These are phyloP conservation scores for Boletus subparvulus DNA, from an alignment of 768 basidiomycete species.

Conservation along the genomic window DNA sequence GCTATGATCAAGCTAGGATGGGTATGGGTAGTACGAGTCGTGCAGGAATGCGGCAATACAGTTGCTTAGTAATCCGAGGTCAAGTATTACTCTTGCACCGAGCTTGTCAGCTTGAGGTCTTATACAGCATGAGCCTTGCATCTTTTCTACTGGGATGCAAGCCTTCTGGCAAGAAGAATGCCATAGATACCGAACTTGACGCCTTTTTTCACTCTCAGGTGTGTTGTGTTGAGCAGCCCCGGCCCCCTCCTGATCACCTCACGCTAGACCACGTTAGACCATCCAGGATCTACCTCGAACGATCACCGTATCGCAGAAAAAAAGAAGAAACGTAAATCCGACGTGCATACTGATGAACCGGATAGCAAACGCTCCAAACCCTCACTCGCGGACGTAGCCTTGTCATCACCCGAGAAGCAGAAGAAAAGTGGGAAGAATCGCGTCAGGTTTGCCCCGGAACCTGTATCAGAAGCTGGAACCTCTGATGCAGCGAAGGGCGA, in stretches of 20 bases:
- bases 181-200: constrained; percentile 62
- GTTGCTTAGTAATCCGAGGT: too few relatives aligned
- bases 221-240: constrained; percentile 17
- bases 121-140: constrained; percentile 50
- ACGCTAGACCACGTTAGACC: constrained; percentile 6
- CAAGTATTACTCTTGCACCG: too few relatives aligned
- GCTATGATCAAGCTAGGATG: too few relatives aligned
- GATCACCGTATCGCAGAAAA: background rate
- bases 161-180: constrained; percentile 36
- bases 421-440: constrained; percentile 14
- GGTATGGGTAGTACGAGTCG: too few relatives aligned
- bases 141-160: constrained; percentile 46
- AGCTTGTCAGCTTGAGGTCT: too few relatives aligned
- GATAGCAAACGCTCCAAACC: constrained; percentile 19
- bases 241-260: constrained; percentile 6
- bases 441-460: background rate
- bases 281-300: constrained; percentile 3
- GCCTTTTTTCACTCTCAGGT: constrained; percentile 59
- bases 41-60: too few relatives aligned
- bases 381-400: constrained; percentile 7
- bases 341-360: constrained; percentile 14
- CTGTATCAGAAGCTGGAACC: background rate
- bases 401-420: constrained; percentile 11
- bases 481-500: background rate
- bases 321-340: constrained; percentile 15